A percentile compares a stretch with the other conserved stretches of the same genome.
Evolutionary conservation across 179 eudicot species (phyloP).

Genomic region (Amaranthus tricolor): DNA sequence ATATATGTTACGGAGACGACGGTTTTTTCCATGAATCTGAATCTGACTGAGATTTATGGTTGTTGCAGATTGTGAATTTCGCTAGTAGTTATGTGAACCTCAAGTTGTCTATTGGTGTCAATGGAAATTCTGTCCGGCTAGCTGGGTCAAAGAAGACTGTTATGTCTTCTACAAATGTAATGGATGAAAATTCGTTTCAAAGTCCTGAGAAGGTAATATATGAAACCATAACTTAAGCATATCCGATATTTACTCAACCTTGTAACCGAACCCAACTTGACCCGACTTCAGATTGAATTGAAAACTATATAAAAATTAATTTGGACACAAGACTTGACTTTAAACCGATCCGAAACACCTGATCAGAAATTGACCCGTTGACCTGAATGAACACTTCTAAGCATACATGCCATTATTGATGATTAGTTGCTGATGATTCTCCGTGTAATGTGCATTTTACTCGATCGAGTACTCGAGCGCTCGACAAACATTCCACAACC

Average conservation of each 20-base stretch:
- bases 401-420: not conserved
- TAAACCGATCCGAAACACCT: too few species aligned
- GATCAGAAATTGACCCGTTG: not conserved
- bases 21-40: not conserved
- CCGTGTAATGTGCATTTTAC: not conserved
- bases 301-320: too few species aligned
- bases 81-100: constrained; percentile 51
- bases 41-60: not conserved
- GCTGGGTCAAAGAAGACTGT: constrained; percentile 50
- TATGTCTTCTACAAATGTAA: constrained; percentile 55
- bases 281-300: too few species aligned
- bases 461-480: too few species aligned
- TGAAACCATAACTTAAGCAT: constrained; percentile 4
- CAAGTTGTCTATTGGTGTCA: constrained; percentile 50
- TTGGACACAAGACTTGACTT: too few species aligned
- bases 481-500: too few species aligned
- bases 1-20: not conserved
- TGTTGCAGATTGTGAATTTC: constrained; percentile 65
- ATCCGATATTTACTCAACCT: not conserved
- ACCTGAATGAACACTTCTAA: not conserved
- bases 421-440: not conserved
- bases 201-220: constrained; percentile 62
- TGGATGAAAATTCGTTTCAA: constrained; percentile 77
- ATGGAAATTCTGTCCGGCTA: constrained; percentile 33
- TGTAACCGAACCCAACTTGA: not conserved